Base-by-base conservation (phyloP, 176 grass and related monocot genomes). In the Carex cristatella region DNA sequence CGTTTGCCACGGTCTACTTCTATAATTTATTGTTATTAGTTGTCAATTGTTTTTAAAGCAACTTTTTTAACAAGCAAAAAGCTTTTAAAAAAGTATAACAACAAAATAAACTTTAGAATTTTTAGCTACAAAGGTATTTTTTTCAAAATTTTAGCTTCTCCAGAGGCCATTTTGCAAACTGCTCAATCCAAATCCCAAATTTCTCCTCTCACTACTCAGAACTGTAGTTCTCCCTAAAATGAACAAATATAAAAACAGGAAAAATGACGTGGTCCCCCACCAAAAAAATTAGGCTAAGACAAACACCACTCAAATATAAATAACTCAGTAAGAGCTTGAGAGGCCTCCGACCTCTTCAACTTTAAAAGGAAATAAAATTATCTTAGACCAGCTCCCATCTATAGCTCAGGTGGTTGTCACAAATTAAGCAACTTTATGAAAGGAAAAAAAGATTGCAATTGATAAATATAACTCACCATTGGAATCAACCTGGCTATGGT, bases 401-500 rank as follows among this genome's bases (percentile, higher is more conserved):
- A 3, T 48, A 63, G 56, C 31, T 63, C 79, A 63, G 79, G 53
- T 61, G 18, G 18, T 81, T 31, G 79, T 42, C 1, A 31, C 38
- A 64, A 37, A 60, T 44, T 61, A 60, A 61, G 28, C 18, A 48
- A 40, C 11, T 81, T 4, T n/a, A 40, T 40, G 5, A 30, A 61
- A 38, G 27, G 15, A 63, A 88, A 70, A 5, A 23, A 27, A 82
- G 54, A 85, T 40, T 28, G 63, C 15, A 60, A 85, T 57, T 56
- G 51, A 85, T 61, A 79, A 82, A n/a, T 70, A 65, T 67, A 48
- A 30, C 68, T 69, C 86, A 97, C 96, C 96, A 73, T 86, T 89
- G 46, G 53, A 61, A 46, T 93, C 88, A 44, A 78, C 86, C 93
- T 95, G 88, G 85, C 85, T 93, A 67, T 95, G 93, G 63, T 94